Evolutionary conservation across 257 asterid genomes (phyloP).

Genomic region (Fraxinus excelsior): DNA sequence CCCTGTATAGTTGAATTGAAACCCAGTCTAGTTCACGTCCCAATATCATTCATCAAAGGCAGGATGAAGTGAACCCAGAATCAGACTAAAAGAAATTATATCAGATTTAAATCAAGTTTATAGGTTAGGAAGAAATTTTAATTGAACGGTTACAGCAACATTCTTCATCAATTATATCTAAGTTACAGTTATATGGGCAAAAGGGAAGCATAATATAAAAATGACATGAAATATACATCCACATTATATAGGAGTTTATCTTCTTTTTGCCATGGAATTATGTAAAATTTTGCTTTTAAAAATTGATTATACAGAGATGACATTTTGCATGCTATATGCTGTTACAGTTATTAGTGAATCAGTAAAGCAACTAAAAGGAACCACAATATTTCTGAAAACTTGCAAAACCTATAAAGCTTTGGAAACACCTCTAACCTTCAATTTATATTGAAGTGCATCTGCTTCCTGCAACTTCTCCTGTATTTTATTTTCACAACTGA

Average conservation of each 20-base stretch:
- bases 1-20: neutral
- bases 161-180: neutral
- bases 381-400: neutral
- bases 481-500: constrained; percentile 64
- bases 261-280: neutral
- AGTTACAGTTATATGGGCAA: neutral
- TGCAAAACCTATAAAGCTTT: neutral
- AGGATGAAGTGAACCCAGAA: neutral
- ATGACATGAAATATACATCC: neutral
- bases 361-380: constrained; percentile 16
- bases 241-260: neutral
- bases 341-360: neutral
- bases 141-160: neutral
- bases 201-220: neutral
- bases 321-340: neutral
- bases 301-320: neutral
- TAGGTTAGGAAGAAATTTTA: neutral
- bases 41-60: neutral
- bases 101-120: neutral
- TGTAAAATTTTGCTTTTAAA: neutral
- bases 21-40: neutral
- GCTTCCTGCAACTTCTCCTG: constrained; percentile 77
- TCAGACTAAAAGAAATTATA: neutral
- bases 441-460: constrained; percentile 60
- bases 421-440: constrained; percentile 62